A percentile compares a stretch with the other conserved stretches of the same genome.
phyloP scores from a whole-genome alignment of 2,329 filamentous ascomycete species.

The Beauveria varroae region DNA sequence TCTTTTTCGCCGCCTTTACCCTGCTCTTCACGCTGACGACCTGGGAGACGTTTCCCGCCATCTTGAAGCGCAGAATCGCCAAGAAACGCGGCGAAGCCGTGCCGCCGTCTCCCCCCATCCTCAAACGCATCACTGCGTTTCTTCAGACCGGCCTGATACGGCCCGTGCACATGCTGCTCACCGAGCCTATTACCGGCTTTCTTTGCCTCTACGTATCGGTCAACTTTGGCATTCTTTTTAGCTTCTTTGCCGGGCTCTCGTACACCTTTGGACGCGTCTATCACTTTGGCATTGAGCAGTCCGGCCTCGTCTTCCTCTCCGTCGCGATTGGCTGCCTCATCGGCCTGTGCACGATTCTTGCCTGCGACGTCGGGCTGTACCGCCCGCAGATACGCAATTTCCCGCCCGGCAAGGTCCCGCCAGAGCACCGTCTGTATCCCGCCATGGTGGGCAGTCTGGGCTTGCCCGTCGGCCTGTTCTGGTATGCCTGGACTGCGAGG shows the following conservation, averaged over 20 bases:
- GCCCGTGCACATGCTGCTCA: conserved; percentile 50
- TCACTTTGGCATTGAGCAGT: conserved; percentile 33
- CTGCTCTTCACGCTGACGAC: conserved; percentile 31
- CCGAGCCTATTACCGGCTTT: conserved; percentile 56
- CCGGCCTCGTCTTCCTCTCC: conserved; percentile 37
- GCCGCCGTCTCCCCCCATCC: conserved; percentile 18
- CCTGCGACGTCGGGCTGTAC: conserved; percentile 37
- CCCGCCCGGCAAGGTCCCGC: conserved; percentile 31
- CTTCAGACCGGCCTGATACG: conserved; percentile 37
- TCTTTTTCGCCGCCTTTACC: conserved; percentile 36
- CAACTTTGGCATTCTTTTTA: conserved; percentile 45
- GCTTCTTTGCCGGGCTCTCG: conserved; percentile 44
- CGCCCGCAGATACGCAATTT: conserved; percentile 25
- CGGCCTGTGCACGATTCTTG: conserved; percentile 32
- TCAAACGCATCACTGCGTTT: conserved; percentile 25
- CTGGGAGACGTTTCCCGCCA: conserved; percentile 51
- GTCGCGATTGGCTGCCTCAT: conserved; percentile 38
- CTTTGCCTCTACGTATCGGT: conserved; percentile 42
- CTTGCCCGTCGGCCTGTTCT: conserved; percentile 47
- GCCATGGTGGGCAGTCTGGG: conserved; percentile 51
- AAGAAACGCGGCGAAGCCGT: conserved; percentile 26
- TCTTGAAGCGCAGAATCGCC: conserved; percentile 33
- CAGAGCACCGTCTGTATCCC: conserved; percentile 51
- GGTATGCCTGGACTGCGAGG: conserved; percentile 52
- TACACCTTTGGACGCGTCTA: conserved; percentile 40